phyloP scores from a whole-genome alignment of 1,139 yeast genomes.

The Meyerozyma smithsonii region DNA sequence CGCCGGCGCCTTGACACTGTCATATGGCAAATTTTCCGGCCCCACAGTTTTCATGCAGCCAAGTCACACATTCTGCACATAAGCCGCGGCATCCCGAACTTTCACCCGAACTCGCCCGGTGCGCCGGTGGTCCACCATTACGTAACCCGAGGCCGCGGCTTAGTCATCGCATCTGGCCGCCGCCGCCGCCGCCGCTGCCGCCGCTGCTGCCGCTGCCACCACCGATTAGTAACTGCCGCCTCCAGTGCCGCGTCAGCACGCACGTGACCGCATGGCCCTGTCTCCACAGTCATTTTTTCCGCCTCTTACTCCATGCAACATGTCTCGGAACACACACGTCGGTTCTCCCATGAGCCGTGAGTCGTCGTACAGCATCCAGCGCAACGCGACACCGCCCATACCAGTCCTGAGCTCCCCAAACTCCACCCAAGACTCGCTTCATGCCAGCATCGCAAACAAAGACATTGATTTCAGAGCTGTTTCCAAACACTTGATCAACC shows the following conservation, averaged over 20 bases:
- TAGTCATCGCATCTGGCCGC: background rate
- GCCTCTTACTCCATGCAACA: background rate
- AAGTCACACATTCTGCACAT: too few relatives aligned
- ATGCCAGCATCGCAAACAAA: constrained; percentile 15
- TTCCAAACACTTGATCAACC: constrained; percentile 30
- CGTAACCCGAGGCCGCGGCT: too few relatives aligned
- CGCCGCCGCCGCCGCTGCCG: background rate
- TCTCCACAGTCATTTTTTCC: background rate
- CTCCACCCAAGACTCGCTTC: constrained; percentile 9
- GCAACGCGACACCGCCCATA: background rate
- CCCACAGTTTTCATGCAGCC: too few relatives aligned
- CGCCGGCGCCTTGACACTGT: too few relatives aligned
- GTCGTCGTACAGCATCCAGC: background rate
- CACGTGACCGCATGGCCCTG: background rate
- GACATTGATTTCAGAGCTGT: constrained; percentile 29
- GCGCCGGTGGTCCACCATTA: too few relatives aligned
- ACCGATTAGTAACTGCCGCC: background rate
- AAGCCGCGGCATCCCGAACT: too few relatives aligned
- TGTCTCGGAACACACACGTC: background rate
- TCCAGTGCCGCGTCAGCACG: background rate
- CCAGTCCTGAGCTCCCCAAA: background rate
- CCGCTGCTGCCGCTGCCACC: background rate
- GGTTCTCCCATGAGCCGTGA: background rate
- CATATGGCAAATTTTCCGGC: too few relatives aligned
- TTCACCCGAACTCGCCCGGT: too few relatives aligned